A percentile compares a stretch with the other conserved stretches of the same genome.
phyloP scores from a whole-genome alignment of 495 filamentous ascomycete species.

The Trichoderma erinaceum region DNA sequence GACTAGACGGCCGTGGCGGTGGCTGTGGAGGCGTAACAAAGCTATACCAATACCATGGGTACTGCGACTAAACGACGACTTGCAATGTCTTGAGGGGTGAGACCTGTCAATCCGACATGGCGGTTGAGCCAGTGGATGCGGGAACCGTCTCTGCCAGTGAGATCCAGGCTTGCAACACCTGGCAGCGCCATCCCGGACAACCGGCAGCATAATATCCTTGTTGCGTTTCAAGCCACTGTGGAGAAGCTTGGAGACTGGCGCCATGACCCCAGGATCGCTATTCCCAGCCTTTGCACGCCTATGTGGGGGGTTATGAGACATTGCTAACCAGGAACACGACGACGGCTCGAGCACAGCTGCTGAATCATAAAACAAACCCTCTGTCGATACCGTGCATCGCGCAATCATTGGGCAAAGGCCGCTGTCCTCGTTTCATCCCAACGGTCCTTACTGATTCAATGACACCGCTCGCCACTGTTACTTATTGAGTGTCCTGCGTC shows the following conservation, averaged over 20 bases:
- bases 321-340: neutral
- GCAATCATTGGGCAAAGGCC: neutral
- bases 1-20: neutral
- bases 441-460: no score
- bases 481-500: no score
- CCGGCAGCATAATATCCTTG: constrained; percentile 4
- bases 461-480: no score
- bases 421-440: no score
- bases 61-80: neutral
- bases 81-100: neutral
- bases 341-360: neutral
- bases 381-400: neutral
- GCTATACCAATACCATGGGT: neutral
- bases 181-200: neutral
- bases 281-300: neutral
- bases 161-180: constrained; percentile 9
- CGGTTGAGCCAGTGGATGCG: neutral
- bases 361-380: no score
- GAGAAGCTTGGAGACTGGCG: constrained; percentile 7
- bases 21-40: constrained; percentile 5
- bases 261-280: neutral
- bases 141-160: constrained; percentile 3
- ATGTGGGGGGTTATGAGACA: neutral
- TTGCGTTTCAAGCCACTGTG: neutral
- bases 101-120: constrained; percentile 12